Conservation (phyloP, 164 flowering plant genomes). For the Kalanchoe fedtschenkoi region DNA sequence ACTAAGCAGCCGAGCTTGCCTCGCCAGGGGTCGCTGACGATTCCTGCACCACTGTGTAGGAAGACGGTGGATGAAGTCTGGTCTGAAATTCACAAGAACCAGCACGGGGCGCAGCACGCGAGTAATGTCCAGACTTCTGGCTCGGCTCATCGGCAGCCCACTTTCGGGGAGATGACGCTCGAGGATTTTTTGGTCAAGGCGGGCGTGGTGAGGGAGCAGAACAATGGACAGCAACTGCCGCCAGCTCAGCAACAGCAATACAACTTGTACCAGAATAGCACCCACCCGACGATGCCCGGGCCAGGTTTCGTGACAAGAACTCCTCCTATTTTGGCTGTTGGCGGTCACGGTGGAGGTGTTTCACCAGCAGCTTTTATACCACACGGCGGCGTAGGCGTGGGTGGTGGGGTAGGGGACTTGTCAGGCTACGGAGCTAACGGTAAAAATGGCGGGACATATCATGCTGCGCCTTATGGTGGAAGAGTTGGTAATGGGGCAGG, state of each 20-base stretch:
- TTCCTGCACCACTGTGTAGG: slow-evolving; percentile 58
- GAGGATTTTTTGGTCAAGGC: slow-evolving; percentile 88
- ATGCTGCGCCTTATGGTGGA: slow-evolving; percentile 19
- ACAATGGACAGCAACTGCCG: slow-evolving; percentile 7
- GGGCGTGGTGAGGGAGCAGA: slow-evolving; percentile 64
- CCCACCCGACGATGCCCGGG: slow-evolving; percentile 7
- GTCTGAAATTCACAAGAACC: slow-evolving; percentile 63
- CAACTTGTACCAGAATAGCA: slow-evolving; percentile 27
- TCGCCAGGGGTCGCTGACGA: slow-evolving; percentile 60
- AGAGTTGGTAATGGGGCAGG: too few relatives aligned
- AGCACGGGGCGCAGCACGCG: slow-evolving; percentile 16
- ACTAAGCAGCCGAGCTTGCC: slow-evolving; percentile 42
- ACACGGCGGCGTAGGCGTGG: slow-evolving; percentile 16
- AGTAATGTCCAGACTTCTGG: slow-evolving; percentile 16
- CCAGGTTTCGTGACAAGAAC: slow-evolving; percentile 18
- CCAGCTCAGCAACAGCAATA: slow-evolving; percentile 17
- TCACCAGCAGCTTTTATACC: slow-evolving; percentile 10
- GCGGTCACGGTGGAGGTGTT: slow-evolving; percentile 9
- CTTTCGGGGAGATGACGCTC: slow-evolving; percentile 93
- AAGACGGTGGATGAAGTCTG: slow-evolving; percentile 95
- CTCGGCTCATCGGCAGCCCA: slow-evolving; percentile 41
- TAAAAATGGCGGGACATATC: slow-evolving; percentile 20
- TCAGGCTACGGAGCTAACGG: slow-evolving; percentile 24
- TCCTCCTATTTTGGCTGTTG: slow-evolving; percentile 20
- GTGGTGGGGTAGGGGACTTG: slow-evolving; percentile 18